Percentiles rank a stretch among this genome's conserved stretches.
phyloP scores from a whole-genome alignment of 345 rosid species.

The Euphorbia lathyris region DNA sequence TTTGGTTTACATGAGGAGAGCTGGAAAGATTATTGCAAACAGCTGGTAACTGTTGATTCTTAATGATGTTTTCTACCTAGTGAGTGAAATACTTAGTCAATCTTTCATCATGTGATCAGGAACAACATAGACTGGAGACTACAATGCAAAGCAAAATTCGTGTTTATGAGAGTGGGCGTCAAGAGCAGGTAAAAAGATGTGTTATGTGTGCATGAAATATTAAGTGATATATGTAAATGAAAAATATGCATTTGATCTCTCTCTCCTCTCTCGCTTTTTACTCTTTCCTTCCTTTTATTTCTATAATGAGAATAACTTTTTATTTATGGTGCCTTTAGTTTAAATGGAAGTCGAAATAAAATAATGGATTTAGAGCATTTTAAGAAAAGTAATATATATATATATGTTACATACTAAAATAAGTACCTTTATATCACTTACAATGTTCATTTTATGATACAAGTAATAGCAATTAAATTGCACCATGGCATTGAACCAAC shows the following conservation, averaged over 20 bases:
- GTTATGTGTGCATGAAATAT: not conserved
- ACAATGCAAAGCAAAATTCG: slow-evolving; percentile 98
- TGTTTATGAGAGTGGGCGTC: slow-evolving; percentile 94
- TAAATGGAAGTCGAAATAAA: no score
- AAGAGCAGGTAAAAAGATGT: slow-evolving; percentile 63
- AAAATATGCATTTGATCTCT: not conserved
- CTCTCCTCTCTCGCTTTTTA: not conserved
- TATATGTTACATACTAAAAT: no score
- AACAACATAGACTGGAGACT: slow-evolving; percentile 80
- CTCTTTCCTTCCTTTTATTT: not conserved
- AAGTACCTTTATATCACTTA: no score
- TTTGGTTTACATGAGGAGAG: slow-evolving; percentile 92
- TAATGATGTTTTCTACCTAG: slow-evolving; percentile 14
- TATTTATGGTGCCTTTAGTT: not conserved
- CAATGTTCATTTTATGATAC: no score
- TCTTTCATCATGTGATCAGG: slow-evolving; percentile 46
- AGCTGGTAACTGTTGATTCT: slow-evolving; percentile 62
- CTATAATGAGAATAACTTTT: slow-evolving; percentile 4
- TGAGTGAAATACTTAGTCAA: slow-evolving; percentile 26
- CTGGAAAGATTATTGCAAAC: slow-evolving; percentile 98
- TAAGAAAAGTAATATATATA: no score
- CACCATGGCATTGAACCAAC: no score
- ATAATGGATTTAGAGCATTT: no score
- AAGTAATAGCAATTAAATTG: no score
- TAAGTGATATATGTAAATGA: not conserved